These are phyloP conservation scores for Cystobasidium pallidum DNA, from an alignment of 1,284 basidiomycete genomes.

Conservation along the genomic window DNA sequence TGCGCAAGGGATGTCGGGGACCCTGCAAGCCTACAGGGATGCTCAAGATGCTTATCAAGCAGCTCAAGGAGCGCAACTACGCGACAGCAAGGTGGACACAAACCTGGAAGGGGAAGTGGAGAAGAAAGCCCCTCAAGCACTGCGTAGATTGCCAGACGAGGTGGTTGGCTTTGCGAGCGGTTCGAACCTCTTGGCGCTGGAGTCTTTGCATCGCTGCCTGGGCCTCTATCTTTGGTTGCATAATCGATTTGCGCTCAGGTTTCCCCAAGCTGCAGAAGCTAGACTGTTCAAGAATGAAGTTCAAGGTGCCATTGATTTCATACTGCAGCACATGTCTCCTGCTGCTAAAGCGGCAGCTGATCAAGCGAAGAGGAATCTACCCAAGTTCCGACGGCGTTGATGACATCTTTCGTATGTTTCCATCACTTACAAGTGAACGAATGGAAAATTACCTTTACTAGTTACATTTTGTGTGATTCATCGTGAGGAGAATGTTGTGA, in stretches of 20 bases:
- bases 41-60: constrained; percentile 48
- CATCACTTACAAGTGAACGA: too few relatives aligned
- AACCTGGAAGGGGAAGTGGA: neutral
- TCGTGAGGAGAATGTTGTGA: too few relatives aligned
- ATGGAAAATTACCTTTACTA: too few relatives aligned
- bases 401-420: too few relatives aligned
- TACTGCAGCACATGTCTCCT: constrained; percentile 55
- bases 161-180: constrained; percentile 14
- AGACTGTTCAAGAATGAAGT: constrained; percentile 45
- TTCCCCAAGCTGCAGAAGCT: constrained; percentile 65
- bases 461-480: too few relatives aligned
- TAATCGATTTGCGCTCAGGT: constrained; percentile 75
- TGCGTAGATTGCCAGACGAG: neutral
- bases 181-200: constrained; percentile 63
- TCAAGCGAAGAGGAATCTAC: neutral
- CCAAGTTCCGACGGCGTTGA: neutral
- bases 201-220: constrained; percentile 78
- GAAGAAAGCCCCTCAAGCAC: neutral
- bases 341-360: constrained; percentile 10
- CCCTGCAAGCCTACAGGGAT: constrained; percentile 57
- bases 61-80: constrained; percentile 41
- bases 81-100: neutral
- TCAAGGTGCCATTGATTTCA: constrained; percentile 52
- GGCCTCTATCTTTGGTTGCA: constrained; percentile 86
- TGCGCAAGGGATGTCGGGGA: constrained; percentile 59